Evolutionary conservation across 176 grass and related monocot genomes (phyloP).

Genomic region (Aegilops longissima): DNA sequence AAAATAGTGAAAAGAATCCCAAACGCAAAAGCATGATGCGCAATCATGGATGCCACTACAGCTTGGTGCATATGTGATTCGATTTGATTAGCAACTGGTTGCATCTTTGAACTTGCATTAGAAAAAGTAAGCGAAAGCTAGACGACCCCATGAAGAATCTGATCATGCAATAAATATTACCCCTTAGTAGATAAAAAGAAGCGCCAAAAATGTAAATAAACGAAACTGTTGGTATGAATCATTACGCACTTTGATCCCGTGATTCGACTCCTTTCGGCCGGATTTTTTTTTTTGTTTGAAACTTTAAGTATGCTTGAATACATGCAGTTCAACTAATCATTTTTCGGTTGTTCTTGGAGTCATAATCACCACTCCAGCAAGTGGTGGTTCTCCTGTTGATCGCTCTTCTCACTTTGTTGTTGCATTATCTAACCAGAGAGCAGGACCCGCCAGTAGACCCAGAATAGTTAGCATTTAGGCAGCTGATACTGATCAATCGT

Average conservation of each 20-base stretch:
- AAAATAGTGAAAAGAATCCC: neutral
- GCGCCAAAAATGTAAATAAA: neutral
- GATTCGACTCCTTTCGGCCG: constrained; percentile 22
- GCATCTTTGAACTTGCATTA: neutral
- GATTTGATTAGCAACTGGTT: constrained; percentile 5
- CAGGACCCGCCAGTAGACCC: neutral
- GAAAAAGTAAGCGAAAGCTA: neutral
- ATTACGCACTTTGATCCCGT: neutral
- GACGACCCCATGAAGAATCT: neutral
- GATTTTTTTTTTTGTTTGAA: neutral
- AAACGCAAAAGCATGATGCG: neutral
- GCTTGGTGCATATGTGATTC: neutral
- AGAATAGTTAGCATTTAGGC: neutral
- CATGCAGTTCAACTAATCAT: neutral
- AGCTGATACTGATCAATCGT: neutral
- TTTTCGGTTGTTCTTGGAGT: neutral
- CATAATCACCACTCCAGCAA: neutral
- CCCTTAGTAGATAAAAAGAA: neutral
- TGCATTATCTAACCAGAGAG: neutral
- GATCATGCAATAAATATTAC: constrained; percentile 9
- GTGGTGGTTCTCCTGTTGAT: neutral
- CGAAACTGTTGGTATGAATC: neutral
- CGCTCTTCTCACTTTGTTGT: neutral
- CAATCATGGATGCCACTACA: constrained; percentile 9
- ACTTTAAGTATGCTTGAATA: neutral